Evolutionary conservation across 2,329 filamentous ascomycete genomes (phyloP).

Genomic region (Clarireedia homoeocarpa): DNA sequence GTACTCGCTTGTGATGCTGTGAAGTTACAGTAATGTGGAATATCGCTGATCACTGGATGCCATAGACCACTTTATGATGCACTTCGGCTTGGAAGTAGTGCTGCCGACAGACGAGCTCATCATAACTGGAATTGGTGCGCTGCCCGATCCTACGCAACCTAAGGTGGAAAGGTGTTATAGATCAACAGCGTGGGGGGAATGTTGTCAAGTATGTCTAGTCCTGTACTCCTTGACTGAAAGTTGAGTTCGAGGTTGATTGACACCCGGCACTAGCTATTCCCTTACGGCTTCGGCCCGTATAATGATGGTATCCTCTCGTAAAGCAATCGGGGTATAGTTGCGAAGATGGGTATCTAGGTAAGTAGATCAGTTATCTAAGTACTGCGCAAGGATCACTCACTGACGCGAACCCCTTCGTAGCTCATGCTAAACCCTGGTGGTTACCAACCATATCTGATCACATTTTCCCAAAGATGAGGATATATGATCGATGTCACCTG

Average conservation of each 20-base stretch:
- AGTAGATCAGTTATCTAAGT: neutral
- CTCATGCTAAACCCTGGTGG: slow-evolving; percentile 46
- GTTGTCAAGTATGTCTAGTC: slow-evolving; percentile 26
- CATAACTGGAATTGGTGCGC: slow-evolving; percentile 40
- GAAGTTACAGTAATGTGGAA: neutral
- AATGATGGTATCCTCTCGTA: slow-evolving; percentile 42
- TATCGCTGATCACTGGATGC: slow-evolving; percentile 18
- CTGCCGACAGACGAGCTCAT: slow-evolving; percentile 38
- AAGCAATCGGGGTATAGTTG: slow-evolving; percentile 44
- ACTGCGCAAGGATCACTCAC: neutral
- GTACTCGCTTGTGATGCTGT: neutral
- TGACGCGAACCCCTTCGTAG: slow-evolving; percentile 11
- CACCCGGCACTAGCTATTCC: slow-evolving; percentile 7
- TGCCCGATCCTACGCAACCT: slow-evolving; percentile 18
- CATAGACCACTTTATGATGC: slow-evolving; percentile 31
- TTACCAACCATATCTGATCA: slow-evolving; percentile 37
- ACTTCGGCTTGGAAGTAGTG: slow-evolving; percentile 38
- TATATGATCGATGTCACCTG: slow-evolving; percentile 38
- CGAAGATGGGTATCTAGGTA: slow-evolving; percentile 41
- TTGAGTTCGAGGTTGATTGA: neutral
- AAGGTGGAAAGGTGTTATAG: slow-evolving; percentile 2
- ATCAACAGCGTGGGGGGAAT: slow-evolving; percentile 30
- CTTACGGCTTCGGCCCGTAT: slow-evolving; percentile 31
- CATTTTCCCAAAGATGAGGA: slow-evolving; percentile 33
- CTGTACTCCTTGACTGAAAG: neutral